A percentile compares a stretch with the other conserved stretches of the same genome.
phyloP scores from a whole-genome alignment of 1,284 basidiomycete genomes.

The Termitomyces sp. region DNA sequence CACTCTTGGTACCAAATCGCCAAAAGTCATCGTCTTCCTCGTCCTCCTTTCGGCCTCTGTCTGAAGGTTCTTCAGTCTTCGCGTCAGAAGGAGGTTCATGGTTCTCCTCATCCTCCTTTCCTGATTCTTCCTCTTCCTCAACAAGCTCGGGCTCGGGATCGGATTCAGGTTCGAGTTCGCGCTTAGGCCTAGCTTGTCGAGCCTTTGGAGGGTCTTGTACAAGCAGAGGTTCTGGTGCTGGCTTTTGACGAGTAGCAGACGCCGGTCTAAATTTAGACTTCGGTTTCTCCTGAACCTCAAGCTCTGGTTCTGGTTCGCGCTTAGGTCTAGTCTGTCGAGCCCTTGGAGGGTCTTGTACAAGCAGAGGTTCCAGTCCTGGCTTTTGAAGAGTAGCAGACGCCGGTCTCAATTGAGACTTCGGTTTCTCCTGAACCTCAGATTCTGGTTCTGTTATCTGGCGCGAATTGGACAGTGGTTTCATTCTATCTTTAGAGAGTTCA shows the following conservation, averaged over 20 bases:
- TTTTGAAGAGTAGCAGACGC: not conserved
- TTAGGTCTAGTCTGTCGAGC: not conserved
- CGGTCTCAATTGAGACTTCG: not conserved
- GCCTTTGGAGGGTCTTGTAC: not conserved
- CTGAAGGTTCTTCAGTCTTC: not conserved
- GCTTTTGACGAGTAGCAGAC: not conserved
- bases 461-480: not conserved
- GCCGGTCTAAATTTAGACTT: not conserved
- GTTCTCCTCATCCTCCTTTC: not conserved
- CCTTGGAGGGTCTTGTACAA: not conserved
- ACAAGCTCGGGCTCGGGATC: not conserved
- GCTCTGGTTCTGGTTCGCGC: not conserved
- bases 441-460: not conserved
- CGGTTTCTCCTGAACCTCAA: not conserved
- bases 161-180: no score
- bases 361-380: not conserved
- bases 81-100: not conserved
- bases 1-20: conserved; percentile 1
- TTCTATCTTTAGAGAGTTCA: not conserved
- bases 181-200: not conserved
- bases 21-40: conserved; percentile 5
- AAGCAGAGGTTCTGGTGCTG: not conserved
- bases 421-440: not conserved
- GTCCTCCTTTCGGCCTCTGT: not conserved
- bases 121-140: not conserved